Percentiles rank a stretch among this genome's conserved stretches.
Conservation (phyloP, 2,329 filamentous ascomycete genomes). For the Cordyceps militaris region DNA sequence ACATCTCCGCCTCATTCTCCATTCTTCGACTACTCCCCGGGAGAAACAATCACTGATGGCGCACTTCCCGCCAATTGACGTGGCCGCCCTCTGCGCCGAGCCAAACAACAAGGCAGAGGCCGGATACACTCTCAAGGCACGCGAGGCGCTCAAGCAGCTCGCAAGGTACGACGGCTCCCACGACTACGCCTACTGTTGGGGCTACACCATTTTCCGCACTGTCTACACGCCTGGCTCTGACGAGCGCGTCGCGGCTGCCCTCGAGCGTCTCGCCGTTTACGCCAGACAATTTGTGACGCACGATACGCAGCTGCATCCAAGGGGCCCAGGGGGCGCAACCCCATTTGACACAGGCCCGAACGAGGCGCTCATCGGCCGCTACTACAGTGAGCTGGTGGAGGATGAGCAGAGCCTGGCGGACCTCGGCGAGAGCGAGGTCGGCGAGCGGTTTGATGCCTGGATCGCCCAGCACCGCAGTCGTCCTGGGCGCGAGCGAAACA, state of each 20-base stretch:
- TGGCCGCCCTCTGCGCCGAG: no score
- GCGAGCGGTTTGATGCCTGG: conserved; percentile 17
- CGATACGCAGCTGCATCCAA: conserved; percentile 5
- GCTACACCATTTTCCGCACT: conserved; percentile 19
- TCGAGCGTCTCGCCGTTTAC: conserved; percentile 17
- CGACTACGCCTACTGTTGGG: conserved; percentile 20
- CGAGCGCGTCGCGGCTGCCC: conserved; percentile 14
- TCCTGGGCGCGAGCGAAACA: conserved; percentile 8
- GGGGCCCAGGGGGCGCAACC: background rate
- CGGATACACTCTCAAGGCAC: conserved; percentile 3
- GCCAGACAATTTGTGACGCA: conserved; percentile 13
- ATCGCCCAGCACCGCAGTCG: conserved; percentile 9
- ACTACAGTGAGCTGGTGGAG: conserved; percentile 17
- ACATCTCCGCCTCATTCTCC: no score
- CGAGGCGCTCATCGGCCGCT: conserved; percentile 17
- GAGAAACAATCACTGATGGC: no score
- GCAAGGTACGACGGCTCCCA: conserved; percentile 17
- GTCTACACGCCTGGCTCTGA: conserved; percentile 17
- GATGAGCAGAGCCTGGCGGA: conserved; percentile 14
- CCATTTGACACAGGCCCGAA: conserved; percentile 8
- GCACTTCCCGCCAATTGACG: no score
- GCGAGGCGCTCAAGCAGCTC: conserved; percentile 13
- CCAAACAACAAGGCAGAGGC: no score
- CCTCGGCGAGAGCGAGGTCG: conserved; percentile 15
- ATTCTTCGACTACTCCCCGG: no score